Conservation (phyloP, 2,329 filamentous ascomycete genomes). For the Diplodia seriata region DNA sequence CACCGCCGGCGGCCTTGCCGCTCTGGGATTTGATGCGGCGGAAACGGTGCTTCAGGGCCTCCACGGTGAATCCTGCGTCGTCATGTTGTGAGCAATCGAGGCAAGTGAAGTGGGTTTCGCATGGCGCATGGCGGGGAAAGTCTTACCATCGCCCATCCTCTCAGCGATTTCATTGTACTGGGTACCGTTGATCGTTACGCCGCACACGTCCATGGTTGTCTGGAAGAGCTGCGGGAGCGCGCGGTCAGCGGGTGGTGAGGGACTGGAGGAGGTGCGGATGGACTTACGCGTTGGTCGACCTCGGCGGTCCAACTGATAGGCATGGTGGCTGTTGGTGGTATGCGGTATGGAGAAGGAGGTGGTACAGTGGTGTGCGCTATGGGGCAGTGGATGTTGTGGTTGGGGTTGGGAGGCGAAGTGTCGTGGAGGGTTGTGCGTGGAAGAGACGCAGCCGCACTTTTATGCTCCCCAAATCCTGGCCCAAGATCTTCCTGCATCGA, state of each 20-base stretch:
- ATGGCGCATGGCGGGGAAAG: no score
- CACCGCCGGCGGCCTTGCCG: no score
- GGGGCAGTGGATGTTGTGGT: background rate
- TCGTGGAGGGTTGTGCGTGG: background rate
- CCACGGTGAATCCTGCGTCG: background rate
- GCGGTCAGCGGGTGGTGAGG: background rate
- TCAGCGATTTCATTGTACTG: background rate
- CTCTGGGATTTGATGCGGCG: background rate
- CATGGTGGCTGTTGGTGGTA: background rate
- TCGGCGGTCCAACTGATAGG: constrained; percentile 1
- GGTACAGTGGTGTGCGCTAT: background rate
- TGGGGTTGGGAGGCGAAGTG: background rate
- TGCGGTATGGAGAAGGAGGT: background rate
- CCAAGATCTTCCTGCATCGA: no score
- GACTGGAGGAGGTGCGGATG: background rate
- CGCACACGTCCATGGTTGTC: constrained; percentile 6
- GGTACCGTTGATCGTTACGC: background rate
- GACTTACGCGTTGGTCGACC: constrained; percentile 1
- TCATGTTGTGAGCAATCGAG: background rate
- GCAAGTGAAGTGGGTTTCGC: background rate
- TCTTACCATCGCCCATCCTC: constrained; percentile 1
- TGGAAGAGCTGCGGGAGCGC: background rate
- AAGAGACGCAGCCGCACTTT: background rate
- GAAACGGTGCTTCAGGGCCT: constrained; percentile 9
- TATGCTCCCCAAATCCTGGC: background rate